Percentiles rank a stretch among this genome's conserved stretches.
Conservation (phyloP, 176 grass and related monocot genomes). For the Paspalum notatum region DNA sequence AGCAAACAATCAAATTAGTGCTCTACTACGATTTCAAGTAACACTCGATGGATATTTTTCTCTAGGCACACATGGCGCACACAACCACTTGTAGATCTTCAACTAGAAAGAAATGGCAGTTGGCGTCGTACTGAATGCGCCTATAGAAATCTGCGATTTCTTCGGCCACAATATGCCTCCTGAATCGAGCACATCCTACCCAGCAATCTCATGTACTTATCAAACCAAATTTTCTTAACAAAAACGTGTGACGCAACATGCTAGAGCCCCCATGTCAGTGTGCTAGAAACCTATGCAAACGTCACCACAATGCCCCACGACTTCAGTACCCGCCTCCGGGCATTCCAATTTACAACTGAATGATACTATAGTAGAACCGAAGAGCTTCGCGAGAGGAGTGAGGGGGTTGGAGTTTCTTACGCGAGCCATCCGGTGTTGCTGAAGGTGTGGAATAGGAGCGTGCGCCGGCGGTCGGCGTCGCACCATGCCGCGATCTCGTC, state of each 20-base stretch:
- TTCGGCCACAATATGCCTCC: neutral
- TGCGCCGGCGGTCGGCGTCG: conserved; percentile 63
- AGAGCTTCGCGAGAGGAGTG: neutral
- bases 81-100: neutral
- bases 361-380: neutral
- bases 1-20: neutral
- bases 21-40: neutral
- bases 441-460: conserved; percentile 93
- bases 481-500: conserved; percentile 78
- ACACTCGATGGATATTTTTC: neutral
- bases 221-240: conserved; percentile 22
- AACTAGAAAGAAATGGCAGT: neutral
- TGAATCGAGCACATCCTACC: conserved; percentile 11
- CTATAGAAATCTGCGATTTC: neutral
- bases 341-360: neutral
- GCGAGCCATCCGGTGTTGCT: conserved; percentile 98
- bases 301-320: neutral
- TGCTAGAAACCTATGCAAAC: conserved; percentile 1
- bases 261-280: conserved; percentile 2
- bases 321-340: neutral
- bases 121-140: neutral
- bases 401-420: conserved; percentile 38
- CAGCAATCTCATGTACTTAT: conserved; percentile 9
- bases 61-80: neutral
- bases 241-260: conserved; percentile 5